Conservation (phyloP, 208 protist genomes). For the Leishmania martiniquensis region DNA sequence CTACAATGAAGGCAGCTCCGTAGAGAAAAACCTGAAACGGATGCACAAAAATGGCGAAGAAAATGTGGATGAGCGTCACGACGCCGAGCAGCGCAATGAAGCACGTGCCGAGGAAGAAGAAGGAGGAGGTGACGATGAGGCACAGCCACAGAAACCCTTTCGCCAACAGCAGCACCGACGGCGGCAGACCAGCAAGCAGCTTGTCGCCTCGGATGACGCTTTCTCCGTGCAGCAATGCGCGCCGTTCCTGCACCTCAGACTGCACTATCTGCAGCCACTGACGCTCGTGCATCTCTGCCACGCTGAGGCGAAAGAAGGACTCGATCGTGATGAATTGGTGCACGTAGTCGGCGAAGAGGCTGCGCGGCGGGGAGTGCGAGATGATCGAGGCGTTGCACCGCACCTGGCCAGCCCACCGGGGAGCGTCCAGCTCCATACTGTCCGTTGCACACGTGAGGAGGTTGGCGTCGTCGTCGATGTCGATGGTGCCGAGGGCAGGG, state of each 20-base stretch:
- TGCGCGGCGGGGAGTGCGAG: neutral
- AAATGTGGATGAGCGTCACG: slow-evolving; percentile 48
- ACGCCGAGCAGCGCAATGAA: slow-evolving; percentile 54
- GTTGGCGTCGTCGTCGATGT: slow-evolving; percentile 32
- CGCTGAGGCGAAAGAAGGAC: slow-evolving; percentile 56
- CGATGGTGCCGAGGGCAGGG: neutral
- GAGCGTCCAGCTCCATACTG: slow-evolving; percentile 9
- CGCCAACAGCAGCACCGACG: slow-evolving; percentile 34
- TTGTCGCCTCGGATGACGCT: slow-evolving; percentile 28
- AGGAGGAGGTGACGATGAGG: slow-evolving; percentile 60
- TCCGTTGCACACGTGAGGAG: slow-evolving; percentile 40
- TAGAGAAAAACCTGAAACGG: slow-evolving; percentile 68
- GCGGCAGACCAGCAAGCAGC: slow-evolving; percentile 41
- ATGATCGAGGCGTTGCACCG: neutral
- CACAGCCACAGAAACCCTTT: slow-evolving; percentile 62
- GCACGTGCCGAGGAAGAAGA: slow-evolving; percentile 59
- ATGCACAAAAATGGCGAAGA: slow-evolving; percentile 63
- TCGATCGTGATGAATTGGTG: slow-evolving; percentile 56
- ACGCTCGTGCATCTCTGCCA: slow-evolving; percentile 53
- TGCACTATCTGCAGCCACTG: slow-evolving; percentile 70
- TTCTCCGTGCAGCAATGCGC: slow-evolving; percentile 15
- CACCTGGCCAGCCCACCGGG: neutral
- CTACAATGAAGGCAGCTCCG: slow-evolving; percentile 54
- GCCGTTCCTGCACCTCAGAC: slow-evolving; percentile 41
- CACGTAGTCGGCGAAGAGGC: slow-evolving; percentile 54